A percentile compares a stretch with the other conserved stretches of the same genome.
Conservation (phyloP, 495 filamentous ascomycete species). For the Hypoxylon intermedium region DNA sequence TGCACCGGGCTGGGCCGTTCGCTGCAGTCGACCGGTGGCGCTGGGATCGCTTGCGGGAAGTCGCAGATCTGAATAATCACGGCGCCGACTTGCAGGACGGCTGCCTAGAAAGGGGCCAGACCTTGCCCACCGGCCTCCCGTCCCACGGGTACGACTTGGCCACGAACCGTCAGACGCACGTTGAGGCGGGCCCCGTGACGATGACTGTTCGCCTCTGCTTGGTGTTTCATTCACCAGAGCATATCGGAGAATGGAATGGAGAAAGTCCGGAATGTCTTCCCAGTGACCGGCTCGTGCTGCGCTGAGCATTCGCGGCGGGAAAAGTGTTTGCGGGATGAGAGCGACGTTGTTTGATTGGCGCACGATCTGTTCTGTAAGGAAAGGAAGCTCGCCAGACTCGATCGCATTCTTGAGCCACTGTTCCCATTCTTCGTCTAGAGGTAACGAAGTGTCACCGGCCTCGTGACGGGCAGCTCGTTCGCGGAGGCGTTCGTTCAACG, state of each 20-base stretch:
- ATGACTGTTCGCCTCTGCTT: constrained; percentile 4
- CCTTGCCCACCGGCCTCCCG: no score
- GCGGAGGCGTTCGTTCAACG: constrained; percentile 75
- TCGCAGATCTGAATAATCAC: constrained; percentile 38
- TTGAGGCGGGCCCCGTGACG: not conserved
- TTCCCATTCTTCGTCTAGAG: constrained; percentile 81
- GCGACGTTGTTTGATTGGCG: constrained; percentile 37
- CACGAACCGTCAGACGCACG: constrained; percentile 4
- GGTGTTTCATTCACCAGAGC: constrained; percentile 42
- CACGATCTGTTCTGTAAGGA: constrained; percentile 50
- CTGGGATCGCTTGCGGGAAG: constrained; percentile 30
- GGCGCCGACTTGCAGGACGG: constrained; percentile 17
- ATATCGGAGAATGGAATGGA: constrained; percentile 55
- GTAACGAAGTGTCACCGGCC: constrained; percentile 66
- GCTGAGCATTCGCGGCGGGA: constrained; percentile 50
- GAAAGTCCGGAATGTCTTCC: constrained; percentile 58
- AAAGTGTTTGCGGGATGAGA: constrained; percentile 50
- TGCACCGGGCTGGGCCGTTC: constrained; percentile 38
- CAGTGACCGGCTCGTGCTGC: constrained; percentile 59
- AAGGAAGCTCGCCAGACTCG: constrained; percentile 62
- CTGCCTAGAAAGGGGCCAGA: no score
- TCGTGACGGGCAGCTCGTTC: constrained; percentile 68
- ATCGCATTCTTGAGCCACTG: constrained; percentile 84
- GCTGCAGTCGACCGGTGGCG: constrained; percentile 26
- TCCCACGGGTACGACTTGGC: constrained; percentile 1